Evolutionary conservation across 2,329 filamentous ascomycete species (phyloP), one percentile per base, ranked within the genome.

Genomic region (Podosphaera xanthii): DNA sequence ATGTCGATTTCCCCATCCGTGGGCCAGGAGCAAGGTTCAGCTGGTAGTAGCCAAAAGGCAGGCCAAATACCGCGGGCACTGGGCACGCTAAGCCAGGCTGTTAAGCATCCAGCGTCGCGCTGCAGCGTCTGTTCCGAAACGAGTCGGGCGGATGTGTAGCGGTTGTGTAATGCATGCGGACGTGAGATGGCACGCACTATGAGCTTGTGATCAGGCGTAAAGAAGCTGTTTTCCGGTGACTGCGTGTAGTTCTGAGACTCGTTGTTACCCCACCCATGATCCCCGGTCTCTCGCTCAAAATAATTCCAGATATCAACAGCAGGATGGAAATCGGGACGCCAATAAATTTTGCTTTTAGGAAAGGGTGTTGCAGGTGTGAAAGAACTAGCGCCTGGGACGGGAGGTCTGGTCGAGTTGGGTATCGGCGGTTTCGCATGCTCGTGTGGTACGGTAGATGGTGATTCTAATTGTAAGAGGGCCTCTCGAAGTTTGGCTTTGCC

Each of bases 191-290:
- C 79, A 14, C 78, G 73, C 1, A 82, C 65, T 30, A 82, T 72
- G 0, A 82, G 71, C 59, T 74, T 73, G 34, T 73, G 71, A 59
- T 78, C 72, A 10, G 71, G 71, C 1, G 75, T 76, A 64, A 80
- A 72, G 66, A 81, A 82, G 31, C 74, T 74, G 64, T 81, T 81
- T 3, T 70, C 65, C 0, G 72, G 67, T 9, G 70, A 67, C 40
- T 73, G 69, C 4, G 76, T 76, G 66, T 82, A 82, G 69, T 77
- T 75, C 68, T 82, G 74, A 56, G 77, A 70, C 69, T 82, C 79
- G 61, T 79, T 75, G 65, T 82, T 82, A 31, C 79, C 79, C 79
- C 79, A 82, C 44, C 79, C 78, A 64, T 79, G 74, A n/a, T 73
- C 74, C 35, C 78, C 78, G 40, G 75, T 75, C 35, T 75, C 74